Evolutionary conservation across 176 grass and related monocot species (phyloP), one percentile per base, ranked within the genome.

Genomic region (Luzula sylvatica): DNA sequence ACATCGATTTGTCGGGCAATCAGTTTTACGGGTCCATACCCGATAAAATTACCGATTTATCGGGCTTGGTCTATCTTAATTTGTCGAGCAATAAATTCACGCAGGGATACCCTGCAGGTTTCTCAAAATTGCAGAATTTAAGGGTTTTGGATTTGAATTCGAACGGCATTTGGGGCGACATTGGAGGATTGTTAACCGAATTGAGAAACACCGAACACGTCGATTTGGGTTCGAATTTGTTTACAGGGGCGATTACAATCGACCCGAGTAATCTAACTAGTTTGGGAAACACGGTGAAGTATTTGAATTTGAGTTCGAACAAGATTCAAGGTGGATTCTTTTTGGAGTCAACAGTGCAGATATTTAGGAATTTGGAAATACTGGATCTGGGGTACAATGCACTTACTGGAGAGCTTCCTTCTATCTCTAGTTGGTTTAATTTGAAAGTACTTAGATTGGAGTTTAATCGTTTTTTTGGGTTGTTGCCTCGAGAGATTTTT

Each of bases 231-330:
- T 57, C 58, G 78, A 98, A 98, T 69, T 60, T 26, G 25, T 98
- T 98, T 59, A 71, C 73, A 0, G 93, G 93, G 23, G 25, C 2
- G 6, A 51, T 98, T 58, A 50, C 71, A 44, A 66, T 98, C 23
- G 82, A 65, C 30, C 35, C 83, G 0, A 26, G 38, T 1, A 79
- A 40, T 58, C 50, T 98, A 35, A 44, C 75, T 42, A 86, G 50
- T 64, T 80, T 98, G 19, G 85, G 86, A 28, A 90, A 83, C 61
- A 98, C 93, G 3, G 81, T 76, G 5, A 81, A 74, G 75, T 90
- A 98, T 58, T 78, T 98, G 78, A 98, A 98, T 56, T 78, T 98
- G 55, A 90, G 93, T 70, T 46, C 80, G 55, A 98, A 98, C 71
- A 50, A 48, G 30, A 78, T 98, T 38, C 44, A 38, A 2, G 93